Percentiles rank a stretch among this genome's conserved stretches.
phyloP scores from a whole-genome alignment of 805 yeast genomes.

The Pichia insulana region DNA sequence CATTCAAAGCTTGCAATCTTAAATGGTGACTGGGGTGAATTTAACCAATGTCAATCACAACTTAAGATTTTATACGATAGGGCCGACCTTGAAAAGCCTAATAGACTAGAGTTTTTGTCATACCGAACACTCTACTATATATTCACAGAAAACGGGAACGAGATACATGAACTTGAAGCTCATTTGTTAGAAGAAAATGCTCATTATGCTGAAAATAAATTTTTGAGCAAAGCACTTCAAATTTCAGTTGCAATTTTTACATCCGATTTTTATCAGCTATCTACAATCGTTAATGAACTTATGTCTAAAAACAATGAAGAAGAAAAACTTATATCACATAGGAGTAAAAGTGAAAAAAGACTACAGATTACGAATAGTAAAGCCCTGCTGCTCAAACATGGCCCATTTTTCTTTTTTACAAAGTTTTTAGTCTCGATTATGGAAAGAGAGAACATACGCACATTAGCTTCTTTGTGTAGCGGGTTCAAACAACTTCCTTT shows the following conservation, averaged over 20 bases:
- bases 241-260: slow-evolving; percentile 28
- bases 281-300: slow-evolving; percentile 33
- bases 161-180: slow-evolving; percentile 37
- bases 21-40: slow-evolving; percentile 82
- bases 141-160: slow-evolving; percentile 58
- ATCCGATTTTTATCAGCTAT: slow-evolving; percentile 47
- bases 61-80: slow-evolving; percentile 51
- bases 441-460: slow-evolving; percentile 46
- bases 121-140: slow-evolving; percentile 69
- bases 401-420: slow-evolving; percentile 19
- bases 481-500: slow-evolving; percentile 43
- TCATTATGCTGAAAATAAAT: slow-evolving; percentile 15
- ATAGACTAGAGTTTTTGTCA: slow-evolving; percentile 55
- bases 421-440: slow-evolving; percentile 40
- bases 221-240: slow-evolving; percentile 26
- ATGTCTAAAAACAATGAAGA: slow-evolving; percentile 14
- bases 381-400: slow-evolving; percentile 16
- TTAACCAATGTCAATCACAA: slow-evolving; percentile 89
- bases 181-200: slow-evolving; percentile 12
- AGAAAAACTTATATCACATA: not conserved
- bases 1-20: slow-evolving; percentile 84
- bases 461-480: slow-evolving; percentile 47
- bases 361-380: slow-evolving; percentile 10
- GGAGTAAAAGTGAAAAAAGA: not conserved
- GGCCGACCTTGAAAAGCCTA: slow-evolving; percentile 21